phyloP scores from a whole-genome alignment of 257 asterid genomes.

The Solanum chiquidenum region DNA sequence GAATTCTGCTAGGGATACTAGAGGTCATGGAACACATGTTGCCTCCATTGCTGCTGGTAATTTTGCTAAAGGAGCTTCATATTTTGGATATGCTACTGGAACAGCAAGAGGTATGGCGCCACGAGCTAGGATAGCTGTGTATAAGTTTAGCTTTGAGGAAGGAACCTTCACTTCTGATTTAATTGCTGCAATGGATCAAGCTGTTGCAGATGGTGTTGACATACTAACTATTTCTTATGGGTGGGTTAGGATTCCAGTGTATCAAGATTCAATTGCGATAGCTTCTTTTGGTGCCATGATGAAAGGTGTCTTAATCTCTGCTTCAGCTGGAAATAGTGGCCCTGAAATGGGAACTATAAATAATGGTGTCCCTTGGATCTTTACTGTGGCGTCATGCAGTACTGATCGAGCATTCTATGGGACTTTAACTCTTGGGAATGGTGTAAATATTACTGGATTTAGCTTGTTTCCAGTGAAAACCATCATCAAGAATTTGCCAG shows the following conservation, averaged over 20 bases:
- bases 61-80: slow-evolving; percentile 3
- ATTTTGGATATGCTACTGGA: slow-evolving; percentile 8
- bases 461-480: not conserved
- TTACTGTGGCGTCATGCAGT: not conserved
- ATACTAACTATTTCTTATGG: not conserved
- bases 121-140: slow-evolving; percentile 5
- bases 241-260: not conserved
- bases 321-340: not conserved
- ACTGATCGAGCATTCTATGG: not conserved
- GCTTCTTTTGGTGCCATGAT: slow-evolving; percentile 5
- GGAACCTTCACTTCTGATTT: slow-evolving; percentile 12
- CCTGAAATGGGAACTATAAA: not conserved
- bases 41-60: slow-evolving; percentile 5
- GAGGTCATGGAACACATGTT: slow-evolving; percentile 3
- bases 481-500: not conserved
- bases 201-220: slow-evolving; percentile 8
- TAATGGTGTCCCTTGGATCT: not conserved
- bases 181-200: slow-evolving; percentile 15
- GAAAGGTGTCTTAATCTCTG: not conserved
- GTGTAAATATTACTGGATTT: not conserved
- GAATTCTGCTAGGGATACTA: slow-evolving; percentile 10
- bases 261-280: not conserved
- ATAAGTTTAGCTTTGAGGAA: slow-evolving; percentile 6
- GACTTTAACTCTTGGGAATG: not conserved
- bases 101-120: slow-evolving; percentile 10